Conservation (phyloP, 225 moss, liverwort and hornwort species). For the Thuidium tamariscinum region DNA sequence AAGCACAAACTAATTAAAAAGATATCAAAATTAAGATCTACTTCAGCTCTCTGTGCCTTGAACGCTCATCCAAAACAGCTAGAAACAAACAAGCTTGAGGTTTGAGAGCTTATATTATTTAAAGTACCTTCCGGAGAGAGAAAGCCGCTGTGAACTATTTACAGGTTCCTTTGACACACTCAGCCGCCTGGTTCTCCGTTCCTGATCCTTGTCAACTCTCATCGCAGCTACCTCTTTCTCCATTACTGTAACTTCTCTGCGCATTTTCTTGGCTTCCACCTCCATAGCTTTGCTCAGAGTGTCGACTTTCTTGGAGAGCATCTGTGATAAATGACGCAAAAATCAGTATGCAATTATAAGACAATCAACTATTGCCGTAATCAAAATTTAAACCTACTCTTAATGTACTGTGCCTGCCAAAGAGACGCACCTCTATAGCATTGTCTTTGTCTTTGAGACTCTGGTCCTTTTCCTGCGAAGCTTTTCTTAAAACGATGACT, state of each 20-base stretch:
- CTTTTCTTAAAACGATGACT: conserved; percentile 38
- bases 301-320: conserved; percentile 95
- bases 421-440: conserved; percentile 37
- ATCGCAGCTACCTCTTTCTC: conserved; percentile 97
- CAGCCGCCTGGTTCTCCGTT: conserved; percentile 73
- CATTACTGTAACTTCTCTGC: conserved; percentile 95
- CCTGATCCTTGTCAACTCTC: conserved; percentile 96
- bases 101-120: not conserved
- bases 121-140: conserved; percentile 39
- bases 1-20: not conserved
- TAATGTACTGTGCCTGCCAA: not conserved
- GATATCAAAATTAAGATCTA: not conserved
- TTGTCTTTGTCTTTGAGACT: conserved; percentile 52
- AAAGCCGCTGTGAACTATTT: conserved; percentile 67
- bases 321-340: conserved; percentile 27
- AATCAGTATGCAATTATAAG: not conserved
- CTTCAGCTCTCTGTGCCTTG: not conserved
- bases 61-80: not conserved
- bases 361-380: not conserved
- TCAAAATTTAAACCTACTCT: not conserved
- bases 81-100: not conserved
- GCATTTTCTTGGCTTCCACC: conserved; percentile 99
- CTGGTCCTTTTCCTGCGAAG: conserved; percentile 57
- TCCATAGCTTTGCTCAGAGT: conserved; percentile 98
- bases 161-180: conserved; percentile 90